A percentile compares a stretch with the other conserved stretches of the same genome.
These are phyloP conservation scores for Acmispon strigosus DNA, from an alignment of 306 rosid species.

Conservation along the genomic window DNA sequence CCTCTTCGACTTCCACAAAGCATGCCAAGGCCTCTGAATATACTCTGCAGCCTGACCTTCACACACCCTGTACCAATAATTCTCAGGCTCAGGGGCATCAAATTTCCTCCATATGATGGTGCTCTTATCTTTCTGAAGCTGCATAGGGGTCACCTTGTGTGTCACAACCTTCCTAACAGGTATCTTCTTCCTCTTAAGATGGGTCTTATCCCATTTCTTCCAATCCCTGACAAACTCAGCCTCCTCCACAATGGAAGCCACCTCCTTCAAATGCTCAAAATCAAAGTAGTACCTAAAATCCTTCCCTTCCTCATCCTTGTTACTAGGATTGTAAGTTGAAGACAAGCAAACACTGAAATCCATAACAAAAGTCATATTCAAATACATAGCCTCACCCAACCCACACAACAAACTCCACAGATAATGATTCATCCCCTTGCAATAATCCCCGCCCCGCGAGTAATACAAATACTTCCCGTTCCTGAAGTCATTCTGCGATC, in stretches of 20 bases:
- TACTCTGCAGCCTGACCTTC: slow-evolving; percentile 87
- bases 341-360: slow-evolving; percentile 82
- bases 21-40: slow-evolving; percentile 92
- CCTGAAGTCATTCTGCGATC: slow-evolving; percentile 67
- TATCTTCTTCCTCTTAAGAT: slow-evolving; percentile 47
- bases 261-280: slow-evolving; percentile 97
- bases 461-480: slow-evolving; percentile 91
- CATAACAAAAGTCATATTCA: slow-evolving; percentile 94
- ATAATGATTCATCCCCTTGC: slow-evolving; percentile 96
- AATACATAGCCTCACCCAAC: slow-evolving; percentile 88
- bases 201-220: slow-evolving; percentile 80
- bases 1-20: slow-evolving; percentile 94
- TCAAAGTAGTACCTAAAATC: slow-evolving; percentile 93
- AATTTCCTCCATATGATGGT: slow-evolving; percentile 78
- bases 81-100: slow-evolving; percentile 87
- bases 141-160: slow-evolving; percentile 72
- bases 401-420: slow-evolving; percentile 98
- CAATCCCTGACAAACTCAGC: slow-evolving; percentile 79
- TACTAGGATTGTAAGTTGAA: slow-evolving; percentile 58
- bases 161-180: slow-evolving; percentile 70
- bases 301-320: slow-evolving; percentile 84
- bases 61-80: slow-evolving; percentile 97
- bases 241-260: slow-evolving; percentile 75
- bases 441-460: slow-evolving; percentile 92
- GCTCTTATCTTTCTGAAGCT: slow-evolving; percentile 74